Percentiles rank a stretch among this genome's conserved stretches.
These are phyloP conservation scores for Phytopythium cucurbitacearum DNA, from an alignment of 352 stramenopile genomes.

Conservation along the genomic window DNA sequence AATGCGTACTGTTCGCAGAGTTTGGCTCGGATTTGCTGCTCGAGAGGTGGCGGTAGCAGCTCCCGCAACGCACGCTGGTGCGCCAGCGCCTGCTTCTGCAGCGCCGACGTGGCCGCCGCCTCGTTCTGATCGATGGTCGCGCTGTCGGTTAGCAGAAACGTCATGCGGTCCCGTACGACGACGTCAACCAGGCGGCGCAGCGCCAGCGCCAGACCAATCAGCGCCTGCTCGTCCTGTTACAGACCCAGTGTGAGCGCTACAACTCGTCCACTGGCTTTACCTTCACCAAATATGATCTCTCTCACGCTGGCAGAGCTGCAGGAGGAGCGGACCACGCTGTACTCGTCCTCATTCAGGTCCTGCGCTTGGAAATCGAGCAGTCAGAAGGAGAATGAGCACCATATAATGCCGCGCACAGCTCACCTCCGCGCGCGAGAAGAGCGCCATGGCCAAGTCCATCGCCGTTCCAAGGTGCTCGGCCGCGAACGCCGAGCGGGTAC, in stretches of 20 bases:
- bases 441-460: slow-evolving; percentile 28
- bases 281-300: background rate
- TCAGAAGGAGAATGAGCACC: background rate
- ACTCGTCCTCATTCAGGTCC: slow-evolving; percentile 5
- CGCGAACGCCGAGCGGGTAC: slow-evolving; percentile 5
- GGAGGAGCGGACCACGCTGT: background rate
- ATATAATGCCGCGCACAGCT: background rate
- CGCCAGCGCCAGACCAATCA: slow-evolving; percentile 29
- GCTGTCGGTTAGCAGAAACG: slow-evolving; percentile 34
- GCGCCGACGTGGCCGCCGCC: slow-evolving; percentile 2
- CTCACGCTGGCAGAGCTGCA: slow-evolving; percentile 12
- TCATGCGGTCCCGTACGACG: slow-evolving; percentile 42
- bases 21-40: slow-evolving; percentile 31
- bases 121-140: background rate
- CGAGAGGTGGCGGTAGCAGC: slow-evolving; percentile 41
- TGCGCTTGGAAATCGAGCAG: background rate
- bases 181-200: slow-evolving; percentile 42
- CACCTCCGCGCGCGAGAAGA: slow-evolving; percentile 17
- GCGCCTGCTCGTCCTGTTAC: slow-evolving; percentile 30
- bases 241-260: background rate
- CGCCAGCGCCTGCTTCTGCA: slow-evolving; percentile 22
- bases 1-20: slow-evolving; percentile 23
- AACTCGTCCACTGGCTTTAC: too few species aligned
- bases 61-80: slow-evolving; percentile 28
- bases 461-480: slow-evolving; percentile 18